phyloP scores from a whole-genome alignment of 371 early-diverging fungal genomes.

The Mucor irregularis region DNA sequence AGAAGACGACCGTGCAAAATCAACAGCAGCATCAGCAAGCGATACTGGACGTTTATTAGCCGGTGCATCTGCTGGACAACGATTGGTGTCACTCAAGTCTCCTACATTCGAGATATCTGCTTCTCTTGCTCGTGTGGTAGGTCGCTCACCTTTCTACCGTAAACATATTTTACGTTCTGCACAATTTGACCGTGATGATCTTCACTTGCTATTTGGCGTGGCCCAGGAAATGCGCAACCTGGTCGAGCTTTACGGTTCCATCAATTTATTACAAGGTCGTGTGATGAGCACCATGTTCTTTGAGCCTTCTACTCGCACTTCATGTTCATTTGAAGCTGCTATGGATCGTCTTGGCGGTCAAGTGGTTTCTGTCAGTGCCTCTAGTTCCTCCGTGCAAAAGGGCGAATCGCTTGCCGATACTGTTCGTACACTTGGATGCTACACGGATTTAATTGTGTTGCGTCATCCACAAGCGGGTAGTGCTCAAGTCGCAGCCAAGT shows the following conservation, averaged over 20 bases:
- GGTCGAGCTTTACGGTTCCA: constrained; percentile 85
- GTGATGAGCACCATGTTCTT: constrained; percentile 94
- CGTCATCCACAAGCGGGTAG: constrained; percentile 94
- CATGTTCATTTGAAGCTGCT: constrained; percentile 92
- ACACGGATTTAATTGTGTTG: constrained; percentile 89
- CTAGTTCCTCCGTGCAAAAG: constrained; percentile 89
- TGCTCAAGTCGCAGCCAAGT: constrained; percentile 83
- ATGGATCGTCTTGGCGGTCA: constrained; percentile 93
- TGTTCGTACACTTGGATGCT: constrained; percentile 89
- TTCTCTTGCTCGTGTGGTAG: constrained; percentile 63
- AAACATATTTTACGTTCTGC: constrained; percentile 88
- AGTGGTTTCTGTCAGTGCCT: constrained; percentile 82
- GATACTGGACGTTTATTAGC: constrained; percentile 38
- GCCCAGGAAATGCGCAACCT: constrained; percentile 95
- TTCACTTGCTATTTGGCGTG: constrained; percentile 93
- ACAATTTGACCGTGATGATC: constrained; percentile 88
- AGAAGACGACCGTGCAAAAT: constrained; percentile 18
- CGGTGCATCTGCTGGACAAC: constrained; percentile 33
- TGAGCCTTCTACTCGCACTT: constrained; percentile 96
- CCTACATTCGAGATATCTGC: constrained; percentile 59
- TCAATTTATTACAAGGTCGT: constrained; percentile 85
- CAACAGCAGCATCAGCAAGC: constrained; percentile 10
- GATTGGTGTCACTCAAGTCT: constrained; percentile 34
- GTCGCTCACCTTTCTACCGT: constrained; percentile 88
- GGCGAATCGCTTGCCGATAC: constrained; percentile 95